Base-by-base conservation (phyloP, 805 yeast genomes). In the Ogataea zsoltii region DNA sequence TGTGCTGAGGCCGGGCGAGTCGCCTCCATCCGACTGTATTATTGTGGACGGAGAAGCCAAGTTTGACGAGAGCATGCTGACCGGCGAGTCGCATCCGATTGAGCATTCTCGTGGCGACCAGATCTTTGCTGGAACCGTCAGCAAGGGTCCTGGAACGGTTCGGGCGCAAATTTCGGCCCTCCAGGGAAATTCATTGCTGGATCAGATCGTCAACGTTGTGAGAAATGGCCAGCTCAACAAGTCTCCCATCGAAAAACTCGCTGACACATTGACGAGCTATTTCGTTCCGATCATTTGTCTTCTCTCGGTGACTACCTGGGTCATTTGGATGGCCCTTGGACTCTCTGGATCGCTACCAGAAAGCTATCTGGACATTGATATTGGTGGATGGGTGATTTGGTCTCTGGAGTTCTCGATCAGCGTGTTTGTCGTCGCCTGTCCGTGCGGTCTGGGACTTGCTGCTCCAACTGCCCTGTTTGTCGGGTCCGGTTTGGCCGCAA, bases 401-500 rank as follows among this genome's bases (percentile, higher is more conserved):
- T 82, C 91, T 0, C 69, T 86, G 45, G 83, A 85, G 54, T 86
- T 86, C 64, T 79, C 90, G 1, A 83, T 86, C 51, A 79, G 91
- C 0, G 92, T 87, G 1, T 85, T 86, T 66, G 92, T 86, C 2
- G 79, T 86, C 41, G 92, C 92, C 0, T 86, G 95, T 60, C 95
- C 95, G 1, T 86, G 94, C 69, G 95, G 92, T 1, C 78, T 86
- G 54, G 94, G 92, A 1, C 68, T 86, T 17, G 94, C 94, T 18
- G 94, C 92, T 1, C 94, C 94, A 1, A 85, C 92, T 2, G 92
- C 94, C 0, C 61, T 86, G 33, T 85, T 83, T 68, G 89, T 86
- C 11, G 94, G 94, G 2, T 72, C 88, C 14, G 89, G 92, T 0
- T 61, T 86, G 41, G 89, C 91, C 30, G 94, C 94, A 12, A 83